Evolutionary conservation across 177 flowering plant genomes (phyloP).

Genomic region (Tripterygium wilfordii): DNA sequence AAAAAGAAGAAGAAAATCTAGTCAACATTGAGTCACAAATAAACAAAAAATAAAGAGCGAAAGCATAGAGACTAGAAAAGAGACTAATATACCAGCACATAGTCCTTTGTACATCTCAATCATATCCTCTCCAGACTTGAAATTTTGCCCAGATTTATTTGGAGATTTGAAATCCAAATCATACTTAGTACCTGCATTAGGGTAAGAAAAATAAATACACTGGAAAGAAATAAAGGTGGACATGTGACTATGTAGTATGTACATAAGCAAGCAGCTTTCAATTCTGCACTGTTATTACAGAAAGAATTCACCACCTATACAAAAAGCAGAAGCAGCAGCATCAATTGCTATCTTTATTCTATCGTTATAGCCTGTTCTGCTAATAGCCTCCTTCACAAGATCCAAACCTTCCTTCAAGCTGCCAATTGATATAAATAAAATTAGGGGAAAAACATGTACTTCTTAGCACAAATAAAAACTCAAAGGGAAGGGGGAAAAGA

Average conservation of each 20-base stretch:
- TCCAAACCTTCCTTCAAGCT: constrained; percentile 82
- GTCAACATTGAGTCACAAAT: too few species aligned
- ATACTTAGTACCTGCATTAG: constrained; percentile 74
- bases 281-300: too few species aligned
- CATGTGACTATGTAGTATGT: too few species aligned
- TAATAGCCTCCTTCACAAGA: constrained; percentile 87
- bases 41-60: background rate
- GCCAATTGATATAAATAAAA: too few species aligned
- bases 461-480: too few species aligned
- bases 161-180: constrained; percentile 78
- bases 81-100: constrained; percentile 53
- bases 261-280: too few species aligned
- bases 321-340: constrained; percentile 86
- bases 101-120: constrained; percentile 77
- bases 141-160: constrained; percentile 76
- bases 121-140: constrained; percentile 89
- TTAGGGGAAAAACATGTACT: too few species aligned
- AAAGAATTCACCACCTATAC: constrained; percentile 57
- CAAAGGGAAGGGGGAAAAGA: too few species aligned
- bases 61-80: background rate
- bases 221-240: too few species aligned
- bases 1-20: too few species aligned
- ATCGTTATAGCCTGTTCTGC: constrained; percentile 72
- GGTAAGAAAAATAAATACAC: background rate
- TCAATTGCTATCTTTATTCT: constrained; percentile 84